Base-by-base conservation (phyloP, 2,329 filamentous ascomycete genomes). In the Alternaria sp. region DNA sequence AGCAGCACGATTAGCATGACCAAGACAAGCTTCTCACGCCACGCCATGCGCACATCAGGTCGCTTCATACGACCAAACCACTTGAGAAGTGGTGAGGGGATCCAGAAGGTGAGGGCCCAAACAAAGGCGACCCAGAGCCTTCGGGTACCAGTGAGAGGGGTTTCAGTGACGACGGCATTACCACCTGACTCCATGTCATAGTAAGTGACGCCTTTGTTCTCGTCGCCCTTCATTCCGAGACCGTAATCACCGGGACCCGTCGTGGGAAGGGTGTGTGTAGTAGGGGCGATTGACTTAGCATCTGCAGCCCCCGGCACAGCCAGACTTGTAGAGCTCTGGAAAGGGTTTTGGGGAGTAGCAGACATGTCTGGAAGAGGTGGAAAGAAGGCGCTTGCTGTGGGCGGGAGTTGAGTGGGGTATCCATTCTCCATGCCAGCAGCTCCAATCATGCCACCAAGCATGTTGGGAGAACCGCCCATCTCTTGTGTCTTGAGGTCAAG, bases 11-110 rank as follows among this genome's bases (percentile, higher is more conserved):
- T 98, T 53, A 97, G 71, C 59, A 91, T 83, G 47, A 94, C 88
- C 11, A 99, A 83, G 0, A 95, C 90, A 11, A 99, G 52, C 80
- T 99, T 99, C 75, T 99, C 95, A 79, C 95, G 88, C 95, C 95
- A 99, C 0, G 95, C 95, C 88, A 97, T 91, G 26, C 95, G 91
- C 8, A 99, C 93, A 80, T 99, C 95, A 2, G 94, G 95, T 56
- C 95, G 89, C 81, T 96, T 96, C 95, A 99, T 99, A 22, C 94
- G 91, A 32, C 95, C 95, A 59, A 98, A 74, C 61, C 85, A 90
- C n/a, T 87, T 86, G 16, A 99, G 87, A 2, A 91, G 67, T 48
- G 92, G 91, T 0, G 94, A 98, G 0, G 95, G 95, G 67, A 97
- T 95, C 91, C 92, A 98, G 76, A 93, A 98, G 0, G 95, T 99